Percentiles rank a stretch among this genome's conserved stretches.
These are phyloP conservation scores for Plasmopara viticola DNA, from an alignment of 352 stramenopile genomes.

Conservation along the genomic window DNA sequence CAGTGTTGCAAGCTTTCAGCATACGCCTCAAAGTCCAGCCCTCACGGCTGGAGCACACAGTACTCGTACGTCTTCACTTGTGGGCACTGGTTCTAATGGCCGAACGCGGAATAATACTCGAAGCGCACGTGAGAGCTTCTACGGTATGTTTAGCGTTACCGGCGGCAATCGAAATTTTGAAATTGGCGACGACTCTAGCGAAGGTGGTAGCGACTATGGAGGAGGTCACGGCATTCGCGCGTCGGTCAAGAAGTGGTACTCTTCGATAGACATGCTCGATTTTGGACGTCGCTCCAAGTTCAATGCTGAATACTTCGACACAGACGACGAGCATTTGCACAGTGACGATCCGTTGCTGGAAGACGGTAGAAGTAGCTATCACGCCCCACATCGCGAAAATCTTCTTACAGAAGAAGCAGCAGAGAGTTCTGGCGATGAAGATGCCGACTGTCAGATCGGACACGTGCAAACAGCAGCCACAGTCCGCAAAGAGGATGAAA, in stretches of 20 bases:
- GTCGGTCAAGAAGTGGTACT: constrained; percentile 73
- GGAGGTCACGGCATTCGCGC: constrained; percentile 42
- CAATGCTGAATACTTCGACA: constrained; percentile 71
- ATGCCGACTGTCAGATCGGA: constrained; percentile 73
- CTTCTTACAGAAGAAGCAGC: constrained; percentile 25
- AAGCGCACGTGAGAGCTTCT: constrained; percentile 30
- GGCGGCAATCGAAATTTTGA: constrained; percentile 18
- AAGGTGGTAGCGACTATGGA: constrained; percentile 42
- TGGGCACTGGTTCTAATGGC: constrained; percentile 14
- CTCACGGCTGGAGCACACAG: constrained; percentile 14
- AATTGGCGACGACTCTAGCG: constrained; percentile 32
- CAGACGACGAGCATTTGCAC: constrained; percentile 41
- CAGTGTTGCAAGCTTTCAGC: constrained; percentile 46
- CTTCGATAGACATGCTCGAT: constrained; percentile 59
- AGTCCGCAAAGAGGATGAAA: constrained; percentile 74
- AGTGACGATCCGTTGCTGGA: constrained; percentile 62
- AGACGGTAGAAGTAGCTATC: constrained; percentile 36
- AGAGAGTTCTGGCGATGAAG: constrained; percentile 23
- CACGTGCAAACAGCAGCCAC: constrained; percentile 79
- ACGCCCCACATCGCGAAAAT: constrained; percentile 24
- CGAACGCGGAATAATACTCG: constrained; percentile 19
- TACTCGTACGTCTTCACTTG: constrained; percentile 18
- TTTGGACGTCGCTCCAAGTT: constrained; percentile 71
- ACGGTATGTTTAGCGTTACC: constrained; percentile 26
- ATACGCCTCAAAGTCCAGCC: constrained; percentile 37